Conservation (phyloP, 371 early-diverging fungal genomes). For the Apophysomyces ossiformis region DNA sequence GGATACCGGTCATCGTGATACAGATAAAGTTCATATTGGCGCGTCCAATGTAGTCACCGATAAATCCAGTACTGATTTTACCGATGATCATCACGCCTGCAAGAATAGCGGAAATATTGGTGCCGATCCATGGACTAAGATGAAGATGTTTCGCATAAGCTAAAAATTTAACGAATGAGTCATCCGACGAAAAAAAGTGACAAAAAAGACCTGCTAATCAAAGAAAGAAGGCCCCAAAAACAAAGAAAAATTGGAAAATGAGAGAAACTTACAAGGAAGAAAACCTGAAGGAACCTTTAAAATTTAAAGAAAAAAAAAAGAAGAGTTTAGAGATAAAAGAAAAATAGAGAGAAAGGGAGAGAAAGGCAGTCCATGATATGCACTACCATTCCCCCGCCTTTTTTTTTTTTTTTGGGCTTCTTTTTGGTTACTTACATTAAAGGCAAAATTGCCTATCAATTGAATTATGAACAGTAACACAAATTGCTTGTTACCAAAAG, state of each 20-base stretch:
- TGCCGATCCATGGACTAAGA: conserved; percentile 36
- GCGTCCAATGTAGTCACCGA: conserved; percentile 63
- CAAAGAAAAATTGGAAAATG: too few relatives aligned
- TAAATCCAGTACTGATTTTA: conserved; percentile 53
- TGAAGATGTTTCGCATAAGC: conserved; percentile 43
- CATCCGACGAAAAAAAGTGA: neutral
- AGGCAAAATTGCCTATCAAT: conserved; percentile 45
- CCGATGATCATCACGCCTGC: conserved; percentile 59
- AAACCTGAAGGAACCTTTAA: conserved; percentile 27
- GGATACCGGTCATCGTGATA: conserved; percentile 46
- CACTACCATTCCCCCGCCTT: too few relatives aligned
- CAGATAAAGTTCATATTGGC: conserved; percentile 56
- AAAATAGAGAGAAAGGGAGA: neutral
- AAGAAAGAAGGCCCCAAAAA: neutral
- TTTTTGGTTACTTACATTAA: conserved; percentile 28
- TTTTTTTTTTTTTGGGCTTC: too few relatives aligned
- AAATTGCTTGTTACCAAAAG: conserved; percentile 41
- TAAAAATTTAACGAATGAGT: conserved; percentile 14
- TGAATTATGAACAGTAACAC: conserved; percentile 35
- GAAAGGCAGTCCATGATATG: too few relatives aligned
- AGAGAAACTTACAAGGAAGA: conserved; percentile 26
- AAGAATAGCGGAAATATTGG: conserved; percentile 51
- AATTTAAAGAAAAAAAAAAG: conserved; percentile 7
- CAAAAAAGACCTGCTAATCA: too few relatives aligned
- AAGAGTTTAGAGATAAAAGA: neutral